Evolutionary conservation across 345 rosid genomes (phyloP).

Genomic region (Pugionium cornutum): DNA sequence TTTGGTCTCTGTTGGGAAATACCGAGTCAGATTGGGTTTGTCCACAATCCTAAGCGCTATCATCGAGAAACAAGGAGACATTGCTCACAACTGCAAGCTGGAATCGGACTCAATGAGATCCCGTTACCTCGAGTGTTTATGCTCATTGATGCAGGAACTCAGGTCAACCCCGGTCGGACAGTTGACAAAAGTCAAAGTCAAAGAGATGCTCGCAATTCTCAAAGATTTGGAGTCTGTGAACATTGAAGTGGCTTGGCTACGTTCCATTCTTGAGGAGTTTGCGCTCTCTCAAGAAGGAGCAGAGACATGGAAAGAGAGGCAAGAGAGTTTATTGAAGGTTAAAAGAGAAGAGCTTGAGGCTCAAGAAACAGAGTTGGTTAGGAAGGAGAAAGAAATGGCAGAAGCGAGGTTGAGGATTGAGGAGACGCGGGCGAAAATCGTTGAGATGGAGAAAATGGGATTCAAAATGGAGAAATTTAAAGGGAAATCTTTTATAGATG

Average conservation of each 20-base stretch:
- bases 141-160: slow-evolving; percentile 71
- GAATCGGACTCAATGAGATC: slow-evolving; percentile 72
- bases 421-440: slow-evolving; percentile 43
- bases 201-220: slow-evolving; percentile 68
- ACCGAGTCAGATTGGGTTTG: slow-evolving; percentile 56
- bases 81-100: slow-evolving; percentile 62
- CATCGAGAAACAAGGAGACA: slow-evolving; percentile 71
- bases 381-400: slow-evolving; percentile 51
- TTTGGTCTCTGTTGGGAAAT: slow-evolving; percentile 67
- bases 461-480: slow-evolving; percentile 52
- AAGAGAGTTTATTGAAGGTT: slow-evolving; percentile 45
- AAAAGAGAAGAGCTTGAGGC: slow-evolving; percentile 52
- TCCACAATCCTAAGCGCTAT: slow-evolving; percentile 54
- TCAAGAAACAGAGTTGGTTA: slow-evolving; percentile 46
- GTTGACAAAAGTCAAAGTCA: slow-evolving; percentile 63
- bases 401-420: slow-evolving; percentile 41
- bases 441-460: slow-evolving; percentile 46
- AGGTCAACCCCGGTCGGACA: slow-evolving; percentile 56
- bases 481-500: slow-evolving; percentile 52
- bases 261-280: slow-evolving; percentile 53
- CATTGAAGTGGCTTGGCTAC: slow-evolving; percentile 70
- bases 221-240: slow-evolving; percentile 73
- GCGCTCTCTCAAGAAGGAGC: slow-evolving; percentile 43
- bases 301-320: slow-evolving; percentile 47
- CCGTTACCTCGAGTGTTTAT: slow-evolving; percentile 70